These are phyloP conservation scores for Nitzschia inconspicua DNA, from an alignment of 108 stramenopile genomes.

Conservation along the genomic window DNA sequence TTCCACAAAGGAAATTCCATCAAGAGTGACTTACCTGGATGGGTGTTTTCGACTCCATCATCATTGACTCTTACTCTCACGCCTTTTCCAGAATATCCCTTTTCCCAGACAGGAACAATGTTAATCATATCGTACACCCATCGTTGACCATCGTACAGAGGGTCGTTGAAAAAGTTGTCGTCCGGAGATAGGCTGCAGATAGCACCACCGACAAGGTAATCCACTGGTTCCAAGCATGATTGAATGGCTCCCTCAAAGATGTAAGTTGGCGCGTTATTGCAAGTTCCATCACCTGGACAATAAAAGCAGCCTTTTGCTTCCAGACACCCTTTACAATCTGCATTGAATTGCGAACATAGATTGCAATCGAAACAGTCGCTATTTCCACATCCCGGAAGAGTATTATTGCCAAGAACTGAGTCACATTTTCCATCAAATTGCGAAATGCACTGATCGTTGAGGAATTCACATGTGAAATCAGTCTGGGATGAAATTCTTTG, in stretches of 20 bases:
- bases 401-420: background rate
- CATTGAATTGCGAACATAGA: slow-evolving; percentile 12
- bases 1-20: too few relatives aligned
- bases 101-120: slow-evolving; percentile 24
- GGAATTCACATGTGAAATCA: too few relatives aligned
- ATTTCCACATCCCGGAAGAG: background rate
- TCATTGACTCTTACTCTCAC: slow-evolving; percentile 38
- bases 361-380: slow-evolving; percentile 31
- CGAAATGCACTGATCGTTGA: too few relatives aligned
- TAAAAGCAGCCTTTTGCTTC: slow-evolving; percentile 24
- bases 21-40: too few relatives aligned
- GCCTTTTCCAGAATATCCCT: slow-evolving; percentile 19
- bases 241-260: background rate
- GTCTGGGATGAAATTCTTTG: too few relatives aligned
- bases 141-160: slow-evolving; percentile 9
- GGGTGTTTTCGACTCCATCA: slow-evolving; percentile 24
- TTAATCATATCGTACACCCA: slow-evolving; percentile 40
- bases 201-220: background rate
- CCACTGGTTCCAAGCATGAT: background rate
- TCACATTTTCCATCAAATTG: too few relatives aligned
- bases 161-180: slow-evolving; percentile 16
- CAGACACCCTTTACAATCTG: slow-evolving; percentile 17
- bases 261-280: slow-evolving; percentile 13
- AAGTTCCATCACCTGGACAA: slow-evolving; percentile 27
- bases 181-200: background rate